Percentiles rank a stretch among this genome's conserved stretches.
phyloP scores from a whole-genome alignment of 2,329 filamentous ascomycete genomes.

The Sordariomycetes sp. region DNA sequence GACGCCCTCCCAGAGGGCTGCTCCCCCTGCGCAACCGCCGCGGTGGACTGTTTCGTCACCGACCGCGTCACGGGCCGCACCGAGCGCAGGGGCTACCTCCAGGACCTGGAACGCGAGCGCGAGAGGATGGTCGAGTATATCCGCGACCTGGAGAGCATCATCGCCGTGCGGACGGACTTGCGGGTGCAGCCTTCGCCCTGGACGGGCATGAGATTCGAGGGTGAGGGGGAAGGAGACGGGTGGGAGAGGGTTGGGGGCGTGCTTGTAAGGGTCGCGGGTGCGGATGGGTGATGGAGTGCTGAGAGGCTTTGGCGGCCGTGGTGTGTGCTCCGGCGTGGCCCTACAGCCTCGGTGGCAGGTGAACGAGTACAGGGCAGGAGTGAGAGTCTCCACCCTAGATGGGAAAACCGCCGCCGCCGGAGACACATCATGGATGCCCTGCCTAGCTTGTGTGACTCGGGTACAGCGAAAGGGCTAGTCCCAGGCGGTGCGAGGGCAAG shows the following conservation, averaged over 20 bases:
- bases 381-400: no score
- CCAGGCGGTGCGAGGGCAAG: no score
- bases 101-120: slow-evolving; percentile 63
- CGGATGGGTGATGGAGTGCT: background rate
- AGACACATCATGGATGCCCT: no score
- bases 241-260: slow-evolving; percentile 3
- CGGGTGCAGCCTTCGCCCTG: slow-evolving; percentile 28
- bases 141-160: slow-evolving; percentile 52
- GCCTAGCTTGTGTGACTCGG: no score
- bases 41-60: slow-evolving; percentile 69
- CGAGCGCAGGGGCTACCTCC: slow-evolving; percentile 63
- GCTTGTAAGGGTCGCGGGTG: background rate
- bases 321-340: no score
- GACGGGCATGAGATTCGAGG: background rate
- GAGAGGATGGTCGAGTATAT: slow-evolving; percentile 53
- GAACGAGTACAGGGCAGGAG: no score
- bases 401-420: no score
- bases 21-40: slow-evolving; percentile 66
- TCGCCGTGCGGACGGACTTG: slow-evolving; percentile 41
- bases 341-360: no score
- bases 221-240: background rate
- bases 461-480: no score
- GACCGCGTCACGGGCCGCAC: slow-evolving; percentile 77
- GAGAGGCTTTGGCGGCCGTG: background rate
- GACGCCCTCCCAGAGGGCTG: slow-evolving; percentile 71